A percentile compares a stretch with the other conserved stretches of the same genome.
Conservation (phyloP, 176 grass and related monocot genomes). For the Otatea glauca region DNA sequence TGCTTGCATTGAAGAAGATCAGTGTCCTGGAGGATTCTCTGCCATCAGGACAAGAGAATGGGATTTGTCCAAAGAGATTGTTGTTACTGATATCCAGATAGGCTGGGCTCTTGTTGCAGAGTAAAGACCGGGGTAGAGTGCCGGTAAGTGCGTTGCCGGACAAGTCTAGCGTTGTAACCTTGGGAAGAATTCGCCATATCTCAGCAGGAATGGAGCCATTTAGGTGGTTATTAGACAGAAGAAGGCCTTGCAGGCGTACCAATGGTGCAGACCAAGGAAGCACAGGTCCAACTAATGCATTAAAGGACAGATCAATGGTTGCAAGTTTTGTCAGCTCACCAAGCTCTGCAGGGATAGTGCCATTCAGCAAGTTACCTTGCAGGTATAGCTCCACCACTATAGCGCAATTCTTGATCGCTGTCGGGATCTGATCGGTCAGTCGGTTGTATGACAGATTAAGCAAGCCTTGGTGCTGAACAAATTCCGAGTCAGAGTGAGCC, state of each 20-base stretch:
- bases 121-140: constrained; percentile 62
- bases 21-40: constrained; percentile 59
- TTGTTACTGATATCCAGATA: constrained; percentile 85
- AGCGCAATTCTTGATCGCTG: constrained; percentile 65
- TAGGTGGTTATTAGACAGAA: constrained; percentile 83
- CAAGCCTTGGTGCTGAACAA: constrained; percentile 88
- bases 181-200: constrained; percentile 69
- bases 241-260: constrained; percentile 75
- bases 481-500: constrained; percentile 80
- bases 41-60: constrained; percentile 51
- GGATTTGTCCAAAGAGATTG: constrained; percentile 69
- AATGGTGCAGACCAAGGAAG: constrained; percentile 59
- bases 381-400: constrained; percentile 70
- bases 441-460: constrained; percentile 89
- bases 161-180: constrained; percentile 68
- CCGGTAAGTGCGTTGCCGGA: constrained; percentile 80
- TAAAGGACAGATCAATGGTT: constrained; percentile 73
- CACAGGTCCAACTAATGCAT: constrained; percentile 66
- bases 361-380: constrained; percentile 79
- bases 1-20: constrained; percentile 81
- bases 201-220: constrained; percentile 67
- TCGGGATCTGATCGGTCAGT: constrained; percentile 72
- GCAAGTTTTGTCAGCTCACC: constrained; percentile 72
- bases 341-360: constrained; percentile 78
- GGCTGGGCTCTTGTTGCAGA: constrained; percentile 58